Evolutionary conservation across 2,329 filamentous ascomycete species (phyloP).

Genomic region (Lecanicillium sp.): DNA sequence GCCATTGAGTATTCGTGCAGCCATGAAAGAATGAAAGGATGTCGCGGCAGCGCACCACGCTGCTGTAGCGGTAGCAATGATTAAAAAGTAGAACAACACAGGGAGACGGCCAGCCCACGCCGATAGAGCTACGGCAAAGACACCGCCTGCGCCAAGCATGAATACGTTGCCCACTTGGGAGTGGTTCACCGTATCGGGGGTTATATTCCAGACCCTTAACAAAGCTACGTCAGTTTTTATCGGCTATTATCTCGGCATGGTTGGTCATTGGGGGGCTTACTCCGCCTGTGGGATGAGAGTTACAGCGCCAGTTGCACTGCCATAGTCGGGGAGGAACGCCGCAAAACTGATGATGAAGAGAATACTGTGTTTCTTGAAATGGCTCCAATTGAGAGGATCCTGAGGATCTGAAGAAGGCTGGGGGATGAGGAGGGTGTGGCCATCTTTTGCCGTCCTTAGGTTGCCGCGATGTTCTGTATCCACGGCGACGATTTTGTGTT

Average conservation of each 20-base stretch:
- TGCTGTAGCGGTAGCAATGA: conserved; percentile 28
- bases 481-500: no score
- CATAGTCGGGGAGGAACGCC: conserved; percentile 14
- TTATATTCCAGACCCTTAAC: conserved; percentile 31
- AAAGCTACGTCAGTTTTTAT: background rate
- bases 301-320: conserved; percentile 12
- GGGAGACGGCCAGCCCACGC: conserved; percentile 37
- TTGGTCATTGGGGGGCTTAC: background rate
- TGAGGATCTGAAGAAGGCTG: conserved; percentile 11
- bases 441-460: background rate
- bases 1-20: conserved; percentile 21
- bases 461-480: no score
- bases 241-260: background rate
- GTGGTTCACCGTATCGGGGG: conserved; percentile 40
- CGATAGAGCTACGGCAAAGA: conserved; percentile 30
- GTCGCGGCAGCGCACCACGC: conserved; percentile 29
- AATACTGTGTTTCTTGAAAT: conserved; percentile 14
- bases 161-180: conserved; percentile 39
- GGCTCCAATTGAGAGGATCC: conserved; percentile 15
- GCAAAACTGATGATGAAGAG: conserved; percentile 12
- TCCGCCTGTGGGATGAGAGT: conserved; percentile 12
- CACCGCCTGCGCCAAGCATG: conserved; percentile 36
- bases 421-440: conserved; percentile 13
- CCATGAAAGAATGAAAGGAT: conserved; percentile 38
- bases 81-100: conserved; percentile 25